phyloP scores from a whole-genome alignment of 768 basidiomycete species.

The Mycena floridula region DNA sequence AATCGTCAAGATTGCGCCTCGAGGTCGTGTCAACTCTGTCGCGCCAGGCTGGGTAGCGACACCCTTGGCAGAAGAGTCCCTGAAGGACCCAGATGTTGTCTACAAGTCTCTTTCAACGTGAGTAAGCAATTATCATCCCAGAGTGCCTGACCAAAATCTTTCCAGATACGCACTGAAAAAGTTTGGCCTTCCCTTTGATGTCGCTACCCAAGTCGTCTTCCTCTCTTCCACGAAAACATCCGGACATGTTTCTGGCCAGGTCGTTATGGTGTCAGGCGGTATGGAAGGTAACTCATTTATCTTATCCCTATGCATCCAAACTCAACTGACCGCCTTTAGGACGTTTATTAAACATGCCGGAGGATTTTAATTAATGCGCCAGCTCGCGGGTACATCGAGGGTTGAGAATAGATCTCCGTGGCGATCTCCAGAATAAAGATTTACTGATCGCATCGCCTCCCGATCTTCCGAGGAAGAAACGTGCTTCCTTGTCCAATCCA shows the following conservation, averaged over 20 bases:
- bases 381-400: no score
- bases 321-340: no score
- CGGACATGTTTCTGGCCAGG: slow-evolving; percentile 66
- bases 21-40: slow-evolving; percentile 61
- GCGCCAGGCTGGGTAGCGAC: slow-evolving; percentile 68
- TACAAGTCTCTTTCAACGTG: slow-evolving; percentile 67
- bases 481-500: no score
- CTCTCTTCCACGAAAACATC: slow-evolving; percentile 57
- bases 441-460: no score
- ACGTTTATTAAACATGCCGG: no score
- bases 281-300: slow-evolving; percentile 55
- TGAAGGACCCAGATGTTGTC: slow-evolving; percentile 48
- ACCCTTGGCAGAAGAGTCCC: slow-evolving; percentile 50
- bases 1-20: slow-evolving; percentile 69
- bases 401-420: no score
- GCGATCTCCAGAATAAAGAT: no score
- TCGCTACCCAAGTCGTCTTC: slow-evolving; percentile 59
- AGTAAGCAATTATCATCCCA: no score
- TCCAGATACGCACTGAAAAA: slow-evolving; percentile 67
- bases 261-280: slow-evolving; percentile 67
- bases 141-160: not conserved
- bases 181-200: slow-evolving; percentile 52
- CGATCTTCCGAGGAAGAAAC: no score
- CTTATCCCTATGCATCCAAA: not conserved
- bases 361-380: no score